Base-by-base conservation (phyloP, 78 protist species). In the Speleostelium caveatum region DNA sequence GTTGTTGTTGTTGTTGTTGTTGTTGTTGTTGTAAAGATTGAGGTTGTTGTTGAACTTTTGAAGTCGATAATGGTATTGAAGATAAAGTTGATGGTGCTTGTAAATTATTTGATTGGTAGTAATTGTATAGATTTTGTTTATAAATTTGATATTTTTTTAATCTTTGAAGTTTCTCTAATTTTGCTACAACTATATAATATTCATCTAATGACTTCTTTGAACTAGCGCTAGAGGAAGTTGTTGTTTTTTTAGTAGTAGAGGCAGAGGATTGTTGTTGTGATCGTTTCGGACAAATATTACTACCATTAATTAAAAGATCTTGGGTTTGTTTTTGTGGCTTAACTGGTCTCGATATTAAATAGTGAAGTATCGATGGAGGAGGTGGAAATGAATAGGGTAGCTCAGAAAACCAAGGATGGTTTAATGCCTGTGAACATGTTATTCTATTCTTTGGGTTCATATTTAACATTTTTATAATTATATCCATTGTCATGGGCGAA, bases 321-420 rank as follows among this genome's bases (percentile, higher is more conserved):
- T n/a, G n/a, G n/a, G n/a, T n/a, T n/a, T n/a, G n/a, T n/a, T n/a
- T n/a, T n/a, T n/a, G n/a, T n/a, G n/a, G n/a, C n/a, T n/a, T n/a
- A n/a, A n/a, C n/a, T n/a, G n/a, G n/a, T 66, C 87, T 42, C 2
- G 24, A n/a, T 36, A 66, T 55, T 41, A 78, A 42, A 26, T 39
- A 78, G 28, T 51, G 38, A 12, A 69, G 21, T 49, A 78, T 78
- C 10, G 32, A 32, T 12, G 19, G 55, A 12, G 75, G 30, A 3
- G 87, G 87, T 55, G 74, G 65, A 21, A 56, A 39, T 55, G 87
- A 66, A 24, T 14, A 2, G 0, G 87, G 87, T 32, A 28, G 19
- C 56, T 78, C 87, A 1, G 8, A 21, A 58, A 98, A 97, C 92
- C 93, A 98, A 3, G 97, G 96, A 56, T 98, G 87, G 14, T 42